Evolutionary conservation across 148 eudicot genomes (phyloP).

Genomic region (Persicaria tinctoria): DNA sequence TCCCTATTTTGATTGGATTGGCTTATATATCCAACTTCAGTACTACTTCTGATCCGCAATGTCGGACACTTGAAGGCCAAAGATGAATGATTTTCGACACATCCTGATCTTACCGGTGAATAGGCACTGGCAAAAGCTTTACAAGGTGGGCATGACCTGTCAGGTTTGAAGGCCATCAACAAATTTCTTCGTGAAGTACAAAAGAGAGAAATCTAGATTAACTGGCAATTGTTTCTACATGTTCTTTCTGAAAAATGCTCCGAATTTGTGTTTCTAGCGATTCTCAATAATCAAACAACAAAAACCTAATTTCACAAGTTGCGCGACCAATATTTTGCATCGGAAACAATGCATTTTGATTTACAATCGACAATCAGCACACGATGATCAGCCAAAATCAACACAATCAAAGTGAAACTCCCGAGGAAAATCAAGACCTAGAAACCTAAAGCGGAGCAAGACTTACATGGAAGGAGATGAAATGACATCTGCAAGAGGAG

Average conservation of each 20-base stretch:
- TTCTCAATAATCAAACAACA: neutral
- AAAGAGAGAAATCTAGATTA: neutral
- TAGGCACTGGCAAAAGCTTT: slow-evolving; percentile 10
- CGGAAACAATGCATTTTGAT: neutral
- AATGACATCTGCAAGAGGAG: neutral
- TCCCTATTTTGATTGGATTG: slow-evolving; percentile 24
- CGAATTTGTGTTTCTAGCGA: too few species aligned
- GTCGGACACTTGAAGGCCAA: too few species aligned
- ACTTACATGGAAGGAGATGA: slow-evolving; percentile 1
- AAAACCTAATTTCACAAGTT: neutral
- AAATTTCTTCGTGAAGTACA: neutral
- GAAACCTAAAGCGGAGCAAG: neutral
- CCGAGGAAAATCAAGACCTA: neutral
- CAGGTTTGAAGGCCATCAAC: neutral
- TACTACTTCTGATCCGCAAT: slow-evolving; percentile 12
- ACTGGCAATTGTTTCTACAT: neutral
- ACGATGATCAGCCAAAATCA: neutral
- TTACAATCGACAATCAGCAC: too few species aligned
- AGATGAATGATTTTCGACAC: too few species aligned
- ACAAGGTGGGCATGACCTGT: slow-evolving; percentile 27
- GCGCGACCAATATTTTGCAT: neutral
- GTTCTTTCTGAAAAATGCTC: neutral
- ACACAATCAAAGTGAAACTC: neutral
- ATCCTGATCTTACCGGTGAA: slow-evolving; percentile 17
- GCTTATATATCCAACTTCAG: slow-evolving; percentile 19